Evolutionary conservation across 306 rosid genomes (phyloP).

Genomic region (Gastrolobium villosum): DNA sequence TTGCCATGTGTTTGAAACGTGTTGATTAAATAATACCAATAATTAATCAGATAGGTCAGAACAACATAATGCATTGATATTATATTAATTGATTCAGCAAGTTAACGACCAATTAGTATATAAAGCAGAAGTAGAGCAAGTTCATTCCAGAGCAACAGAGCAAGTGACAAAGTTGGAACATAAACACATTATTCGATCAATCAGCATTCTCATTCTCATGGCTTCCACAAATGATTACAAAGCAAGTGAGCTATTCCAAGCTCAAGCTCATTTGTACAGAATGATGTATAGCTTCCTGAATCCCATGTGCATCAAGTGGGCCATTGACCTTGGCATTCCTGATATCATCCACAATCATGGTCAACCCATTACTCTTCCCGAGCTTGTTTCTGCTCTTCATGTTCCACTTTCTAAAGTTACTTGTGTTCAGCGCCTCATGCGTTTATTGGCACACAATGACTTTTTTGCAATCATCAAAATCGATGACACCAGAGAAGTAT

Average conservation of each 20-base stretch:
- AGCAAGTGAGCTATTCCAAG: conserved; percentile 9
- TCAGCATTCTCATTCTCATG: not conserved
- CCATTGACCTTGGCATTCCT: conserved; percentile 16
- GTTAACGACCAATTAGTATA: too few species aligned
- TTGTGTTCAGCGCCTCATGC: conserved; percentile 19
- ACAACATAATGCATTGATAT: too few species aligned
- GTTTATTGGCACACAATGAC: conserved; percentile 2
- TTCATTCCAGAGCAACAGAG: not conserved
- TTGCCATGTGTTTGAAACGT: too few species aligned
- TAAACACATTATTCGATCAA: not conserved
- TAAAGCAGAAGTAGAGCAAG: too few species aligned
- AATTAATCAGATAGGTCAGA: too few species aligned
- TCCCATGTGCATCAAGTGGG: conserved; percentile 39
- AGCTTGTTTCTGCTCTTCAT: not conserved
- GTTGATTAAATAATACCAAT: too few species aligned
- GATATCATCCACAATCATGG: conserved; percentile 31
- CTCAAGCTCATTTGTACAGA: conserved; percentile 20
- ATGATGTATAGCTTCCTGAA: conserved; percentile 1
- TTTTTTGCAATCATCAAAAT: conserved; percentile 5
- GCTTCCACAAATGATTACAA: not conserved
- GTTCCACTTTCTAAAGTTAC: not conserved
- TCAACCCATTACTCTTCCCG: conserved; percentile 12
- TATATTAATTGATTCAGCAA: too few species aligned
- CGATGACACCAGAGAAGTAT: not conserved
- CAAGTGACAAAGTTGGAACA: not conserved